These are phyloP conservation scores for Rhizopus stolonifer DNA, from an alignment of 371 early-diverging fungal genomes.

Conservation along the genomic window DNA sequence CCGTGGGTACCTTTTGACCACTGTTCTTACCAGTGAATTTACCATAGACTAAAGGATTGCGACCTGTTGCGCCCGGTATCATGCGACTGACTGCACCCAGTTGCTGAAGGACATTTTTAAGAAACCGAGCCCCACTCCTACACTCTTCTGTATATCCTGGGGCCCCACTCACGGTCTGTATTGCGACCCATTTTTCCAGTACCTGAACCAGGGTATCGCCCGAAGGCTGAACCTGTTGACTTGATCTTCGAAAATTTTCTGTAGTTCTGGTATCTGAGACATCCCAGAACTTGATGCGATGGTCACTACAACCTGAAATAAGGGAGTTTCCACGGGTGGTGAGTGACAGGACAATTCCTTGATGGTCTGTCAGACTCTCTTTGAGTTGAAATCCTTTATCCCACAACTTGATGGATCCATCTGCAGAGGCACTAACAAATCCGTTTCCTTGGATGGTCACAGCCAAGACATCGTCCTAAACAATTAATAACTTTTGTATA, in stretches of 20 bases:
- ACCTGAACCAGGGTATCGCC: slow-evolving; percentile 63
- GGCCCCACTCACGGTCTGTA: slow-evolving; percentile 69
- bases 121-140: slow-evolving; percentile 71
- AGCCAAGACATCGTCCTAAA: slow-evolving; percentile 71
- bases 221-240: slow-evolving; percentile 17
- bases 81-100: slow-evolving; percentile 73
- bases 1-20: slow-evolving; percentile 39
- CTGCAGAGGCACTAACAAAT: slow-evolving; percentile 73
- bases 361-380: slow-evolving; percentile 61
- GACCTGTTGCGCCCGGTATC: slow-evolving; percentile 63
- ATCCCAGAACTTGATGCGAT: no score
- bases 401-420: slow-evolving; percentile 79
- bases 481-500: no score
- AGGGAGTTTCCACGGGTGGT: slow-evolving; percentile 54
- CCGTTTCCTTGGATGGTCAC: slow-evolving; percentile 48
- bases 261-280: no score
- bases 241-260: slow-evolving; percentile 24
- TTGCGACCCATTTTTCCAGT: slow-evolving; percentile 70
- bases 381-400: slow-evolving; percentile 61
- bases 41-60: slow-evolving; percentile 78
- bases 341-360: slow-evolving; percentile 67
- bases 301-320: slow-evolving; percentile 71
- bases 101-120: slow-evolving; percentile 68
- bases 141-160: slow-evolving; percentile 71
- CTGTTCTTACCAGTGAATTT: slow-evolving; percentile 55